phyloP scores from a whole-genome alignment of 768 basidiomycete genomes.

The Phaffia australis region DNA sequence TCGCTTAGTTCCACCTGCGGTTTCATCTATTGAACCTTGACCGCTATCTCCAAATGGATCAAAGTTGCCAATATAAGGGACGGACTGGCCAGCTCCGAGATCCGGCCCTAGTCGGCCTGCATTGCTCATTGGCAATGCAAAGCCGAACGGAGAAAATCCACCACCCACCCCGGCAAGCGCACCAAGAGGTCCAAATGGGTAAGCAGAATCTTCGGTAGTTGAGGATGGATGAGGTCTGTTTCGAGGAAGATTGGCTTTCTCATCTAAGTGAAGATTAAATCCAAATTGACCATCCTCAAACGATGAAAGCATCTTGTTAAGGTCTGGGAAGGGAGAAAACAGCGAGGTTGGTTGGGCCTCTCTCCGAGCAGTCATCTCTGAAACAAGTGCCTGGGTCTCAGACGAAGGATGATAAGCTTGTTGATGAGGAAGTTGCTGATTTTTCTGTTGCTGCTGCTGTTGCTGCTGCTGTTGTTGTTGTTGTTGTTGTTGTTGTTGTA shows the following conservation, averaged over 20 bases:
- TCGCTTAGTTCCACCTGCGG: conserved; percentile 21
- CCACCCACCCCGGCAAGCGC: too few relatives aligned
- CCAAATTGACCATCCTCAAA: conserved; percentile 54
- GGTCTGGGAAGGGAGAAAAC: conserved; percentile 63
- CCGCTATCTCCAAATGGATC: conserved; percentile 32
- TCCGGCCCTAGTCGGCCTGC: not conserved
- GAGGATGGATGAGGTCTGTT: not conserved
- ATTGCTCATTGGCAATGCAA: not conserved
- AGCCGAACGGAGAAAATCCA: too few relatives aligned
- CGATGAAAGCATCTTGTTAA: conserved; percentile 69
- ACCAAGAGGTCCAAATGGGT: not conserved
- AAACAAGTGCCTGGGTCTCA: conserved; percentile 69
- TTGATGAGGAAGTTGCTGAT: too few relatives aligned
- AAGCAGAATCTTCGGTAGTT: conserved; percentile 20
- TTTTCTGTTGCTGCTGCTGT: not conserved
- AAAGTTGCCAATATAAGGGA: conserved; percentile 32
- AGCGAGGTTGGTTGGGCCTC: conserved; percentile 41
- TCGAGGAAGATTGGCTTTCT: conserved; percentile 10
- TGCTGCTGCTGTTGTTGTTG: not conserved
- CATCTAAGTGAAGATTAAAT: conserved; percentile 67
- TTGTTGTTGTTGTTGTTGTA: not conserved
- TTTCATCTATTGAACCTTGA: conserved; percentile 14
- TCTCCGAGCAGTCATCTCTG: conserved; percentile 67
- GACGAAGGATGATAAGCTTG: conserved; percentile 69
- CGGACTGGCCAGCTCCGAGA: not conserved